Evolutionary conservation across 1,284 basidiomycete species (phyloP).

Genomic region (Trametes hirsuta): DNA sequence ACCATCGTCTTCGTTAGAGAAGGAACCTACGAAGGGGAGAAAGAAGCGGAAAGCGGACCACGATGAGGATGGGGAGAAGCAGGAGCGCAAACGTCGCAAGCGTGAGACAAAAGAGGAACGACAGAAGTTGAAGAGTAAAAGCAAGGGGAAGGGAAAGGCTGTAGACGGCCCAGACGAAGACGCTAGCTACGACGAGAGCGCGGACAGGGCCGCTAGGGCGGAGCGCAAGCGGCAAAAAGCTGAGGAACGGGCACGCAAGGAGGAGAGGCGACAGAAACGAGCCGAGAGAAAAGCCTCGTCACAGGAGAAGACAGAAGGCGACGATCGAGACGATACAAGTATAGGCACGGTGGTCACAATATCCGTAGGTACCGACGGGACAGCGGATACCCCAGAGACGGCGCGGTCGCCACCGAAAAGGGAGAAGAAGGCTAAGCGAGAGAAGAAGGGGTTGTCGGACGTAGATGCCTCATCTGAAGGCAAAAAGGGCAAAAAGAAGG

Average conservation of each 20-base stretch:
- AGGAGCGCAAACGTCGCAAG: slow-evolving; percentile 22
- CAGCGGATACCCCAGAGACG: slow-evolving; percentile 4
- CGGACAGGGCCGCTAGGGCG: slow-evolving; percentile 15
- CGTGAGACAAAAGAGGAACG: slow-evolving; percentile 20
- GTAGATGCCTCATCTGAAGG: neutral
- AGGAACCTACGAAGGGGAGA: slow-evolving; percentile 16
- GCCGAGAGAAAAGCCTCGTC: neutral
- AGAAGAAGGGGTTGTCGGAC: neutral
- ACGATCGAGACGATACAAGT: neutral
- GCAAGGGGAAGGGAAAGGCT: slow-evolving; percentile 11
- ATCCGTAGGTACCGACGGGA: neutral
- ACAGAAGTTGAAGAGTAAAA: neutral
- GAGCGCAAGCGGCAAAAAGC: slow-evolving; percentile 28
- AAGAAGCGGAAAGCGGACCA: slow-evolving; percentile 24
- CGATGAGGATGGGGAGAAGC: slow-evolving; percentile 20
- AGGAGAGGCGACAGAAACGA: slow-evolving; percentile 27
- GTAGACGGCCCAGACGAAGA: neutral
- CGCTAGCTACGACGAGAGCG: neutral
- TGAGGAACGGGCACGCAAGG: slow-evolving; percentile 31
- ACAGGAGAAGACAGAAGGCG: neutral
- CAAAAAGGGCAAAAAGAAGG: slow-evolving; percentile 7
- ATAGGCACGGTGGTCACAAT: neutral
- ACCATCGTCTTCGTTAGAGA: slow-evolving; percentile 1
- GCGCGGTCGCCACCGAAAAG: neutral
- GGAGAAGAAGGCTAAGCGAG: neutral